Evolutionary conservation across 495 filamentous ascomycete species (phyloP), one percentile per base, ranked within the genome.

Genomic region (Haplographium delicatum): DNA sequence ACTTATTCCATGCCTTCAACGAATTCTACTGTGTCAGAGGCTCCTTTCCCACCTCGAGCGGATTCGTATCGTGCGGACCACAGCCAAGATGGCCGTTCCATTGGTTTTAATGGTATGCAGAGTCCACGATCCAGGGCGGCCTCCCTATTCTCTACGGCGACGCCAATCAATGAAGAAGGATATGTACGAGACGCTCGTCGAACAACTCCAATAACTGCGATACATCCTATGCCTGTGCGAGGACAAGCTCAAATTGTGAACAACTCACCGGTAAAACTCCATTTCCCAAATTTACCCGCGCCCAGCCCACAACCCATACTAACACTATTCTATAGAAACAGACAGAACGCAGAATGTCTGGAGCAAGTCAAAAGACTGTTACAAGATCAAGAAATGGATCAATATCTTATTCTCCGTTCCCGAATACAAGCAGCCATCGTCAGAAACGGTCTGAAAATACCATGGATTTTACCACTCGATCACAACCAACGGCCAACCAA

Each of bases 131-230:
- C n/a, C n/a, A n/a, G n/a, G n/a, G n/a, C n/a, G n/a, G n/a, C n/a
- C n/a, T n/a, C n/a, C 22, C 10, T 50, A 9, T 56, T 42, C 2
- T 33, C 53, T 2, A 44, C 39, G 10, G 24, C 46, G 18, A 22
- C 25, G n/a, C 47, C 47, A 9, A 42, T 47, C 23, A 11, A 40
- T 22, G 47, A 47, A 30, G 46, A 56, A 24, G 31, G 22, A n/a
- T 8, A 4, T 18, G 16, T 20, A 19, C 44, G 4, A 34, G 26
- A 23, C 20, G 6, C 3, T 16, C 30, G 7, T 18, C 22, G 10
- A 10, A 5, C 33, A 27, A 33, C 26, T 19, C 35, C 35, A 39
- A 18, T 1, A 19, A 20, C 35, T 9, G 7, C 39, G 11, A 42
- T 40, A 18, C 48, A 38, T 23, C 39, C 48, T 1, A 51, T 51